Evolutionary conservation across 2,329 filamentous ascomycete species (phyloP), one percentile per base, ranked within the genome.

Genomic region (Diaporthe citri): DNA sequence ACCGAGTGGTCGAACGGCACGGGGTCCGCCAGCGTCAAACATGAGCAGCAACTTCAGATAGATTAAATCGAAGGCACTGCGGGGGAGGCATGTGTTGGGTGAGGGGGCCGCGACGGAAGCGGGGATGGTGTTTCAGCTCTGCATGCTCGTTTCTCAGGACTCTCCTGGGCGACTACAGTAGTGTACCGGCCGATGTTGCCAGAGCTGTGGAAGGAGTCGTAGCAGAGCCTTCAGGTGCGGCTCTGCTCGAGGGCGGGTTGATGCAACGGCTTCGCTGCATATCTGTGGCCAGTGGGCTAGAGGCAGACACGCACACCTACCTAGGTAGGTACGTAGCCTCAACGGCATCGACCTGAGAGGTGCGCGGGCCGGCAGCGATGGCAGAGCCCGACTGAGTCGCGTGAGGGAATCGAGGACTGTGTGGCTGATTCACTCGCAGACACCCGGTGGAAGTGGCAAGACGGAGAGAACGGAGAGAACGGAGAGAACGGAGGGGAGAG

Each of bases 81-180:
- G 60, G 60, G 60, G 72, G 62, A 74, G 72, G 72, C 34, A 43
- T 48, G 62, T 31, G 60, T 15, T 59, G 60, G 72, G 39, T n/a
- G 46, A 52, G 60, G 39, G 36, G 28, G 25, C 13, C 34, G 28
- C 36, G 67, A 39, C 10, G 48, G 48, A 52, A 28, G 59, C 39
- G 59, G 59, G 59, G 60, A 17, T 48, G 25, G 22, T 48, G 60
- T 66, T 66, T 66, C 62, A 66, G 28, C 20, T n/a, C 20, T 66
- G 62, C 62, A 36, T 36, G 62, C 10, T 41, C 41, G 41, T 34
- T 48, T 64, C 25, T 64, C 9, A 20, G 25, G 10, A 22, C 13
- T 28, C 15, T 31, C 41, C 17, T 46, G 41, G 25, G 48, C 17
- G 41, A 34, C 39, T 34, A 46, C 39, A 25, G 34, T 36, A n/a